Evolutionary conservation across 2,329 filamentous ascomycete species (phyloP).

Genomic region (Fusarium equiseti): DNA sequence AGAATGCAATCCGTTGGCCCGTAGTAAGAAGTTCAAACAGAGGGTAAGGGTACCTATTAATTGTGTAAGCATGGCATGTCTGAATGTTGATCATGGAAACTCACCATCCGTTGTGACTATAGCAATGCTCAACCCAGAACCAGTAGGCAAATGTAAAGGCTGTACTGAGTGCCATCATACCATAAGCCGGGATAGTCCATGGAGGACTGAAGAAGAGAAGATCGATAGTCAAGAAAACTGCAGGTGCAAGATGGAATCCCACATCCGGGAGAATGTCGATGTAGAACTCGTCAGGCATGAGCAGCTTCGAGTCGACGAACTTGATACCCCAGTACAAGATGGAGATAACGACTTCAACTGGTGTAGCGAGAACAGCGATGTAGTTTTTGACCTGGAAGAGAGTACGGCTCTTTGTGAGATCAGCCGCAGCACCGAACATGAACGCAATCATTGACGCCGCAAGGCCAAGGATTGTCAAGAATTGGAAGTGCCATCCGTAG

Average conservation of each 20-base stretch:
- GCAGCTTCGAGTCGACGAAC: conserved; percentile 64
- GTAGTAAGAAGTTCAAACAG: conserved; percentile 79
- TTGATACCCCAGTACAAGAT: conserved; percentile 79
- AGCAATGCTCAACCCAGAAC: conserved; percentile 82
- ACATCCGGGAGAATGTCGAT: conserved; percentile 69
- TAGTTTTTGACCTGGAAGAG: conserved; percentile 77
- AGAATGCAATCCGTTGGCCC: conserved; percentile 74
- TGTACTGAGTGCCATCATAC: conserved; percentile 69
- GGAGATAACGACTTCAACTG: conserved; percentile 77
- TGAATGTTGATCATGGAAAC: conserved; percentile 40
- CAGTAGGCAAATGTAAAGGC: conserved; percentile 76
- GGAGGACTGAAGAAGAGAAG: conserved; percentile 77
- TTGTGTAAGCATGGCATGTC: conserved; percentile 15
- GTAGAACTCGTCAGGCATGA: conserved; percentile 67
- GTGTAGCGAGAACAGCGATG: conserved; percentile 73
- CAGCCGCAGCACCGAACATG: conserved; percentile 70
- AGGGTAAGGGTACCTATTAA: conserved; percentile 82
- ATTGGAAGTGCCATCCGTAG: conserved; percentile 78
- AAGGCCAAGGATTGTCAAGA: conserved; percentile 80
- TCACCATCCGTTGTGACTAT: conserved; percentile 73
- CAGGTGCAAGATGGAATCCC: conserved; percentile 75
- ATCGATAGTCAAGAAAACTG: conserved; percentile 73
- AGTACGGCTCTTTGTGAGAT: conserved; percentile 68
- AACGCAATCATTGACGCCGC: conserved; percentile 72
- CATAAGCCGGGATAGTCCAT: conserved; percentile 73